phyloP scores from a whole-genome alignment of 2,329 filamentous ascomycete species.

The Simplicillium sp. region DNA sequence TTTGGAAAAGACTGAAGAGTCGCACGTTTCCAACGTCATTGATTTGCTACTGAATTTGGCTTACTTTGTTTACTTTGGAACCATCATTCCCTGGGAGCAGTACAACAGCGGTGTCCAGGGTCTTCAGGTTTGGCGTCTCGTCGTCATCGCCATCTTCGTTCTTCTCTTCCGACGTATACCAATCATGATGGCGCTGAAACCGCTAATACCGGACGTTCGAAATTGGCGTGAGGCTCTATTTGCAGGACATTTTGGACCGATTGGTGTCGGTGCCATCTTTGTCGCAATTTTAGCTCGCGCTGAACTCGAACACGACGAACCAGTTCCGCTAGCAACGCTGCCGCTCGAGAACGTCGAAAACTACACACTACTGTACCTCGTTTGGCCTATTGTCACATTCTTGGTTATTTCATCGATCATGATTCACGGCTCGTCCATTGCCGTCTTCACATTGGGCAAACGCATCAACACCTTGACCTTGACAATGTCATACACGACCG shows the following conservation, averaged over 20 bases:
- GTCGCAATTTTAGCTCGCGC: slow-evolving; percentile 85
- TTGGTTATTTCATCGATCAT: slow-evolving; percentile 90
- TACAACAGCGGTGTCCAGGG: slow-evolving; percentile 72
- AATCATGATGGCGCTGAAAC: slow-evolving; percentile 85
- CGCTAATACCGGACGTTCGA: slow-evolving; percentile 91
- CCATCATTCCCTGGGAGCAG: slow-evolving; percentile 92
- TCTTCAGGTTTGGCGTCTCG: slow-evolving; percentile 75
- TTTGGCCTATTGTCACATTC: slow-evolving; percentile 95
- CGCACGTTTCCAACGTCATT: slow-evolving; percentile 98
- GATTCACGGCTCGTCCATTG: slow-evolving; percentile 95
- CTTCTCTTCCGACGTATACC: slow-evolving; percentile 94
- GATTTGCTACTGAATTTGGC: slow-evolving; percentile 93
- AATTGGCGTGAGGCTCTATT: slow-evolving; percentile 97
- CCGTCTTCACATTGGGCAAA: slow-evolving; percentile 94
- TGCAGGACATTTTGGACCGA: slow-evolving; percentile 94
- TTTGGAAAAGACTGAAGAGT: slow-evolving; percentile 93
- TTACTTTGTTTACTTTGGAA: slow-evolving; percentile 96
- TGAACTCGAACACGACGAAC: slow-evolving; percentile 70
- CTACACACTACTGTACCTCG: slow-evolving; percentile 67
- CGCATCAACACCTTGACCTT: slow-evolving; percentile 94
- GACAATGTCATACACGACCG: slow-evolving; percentile 92
- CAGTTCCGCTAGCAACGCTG: slow-evolving; percentile 61
- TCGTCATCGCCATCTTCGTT: slow-evolving; percentile 89
- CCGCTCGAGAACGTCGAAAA: slow-evolving; percentile 45
- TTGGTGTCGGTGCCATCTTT: slow-evolving; percentile 94